phyloP scores from a whole-genome alignment of 306 rosid species.

The Abrus pulchellus region DNA sequence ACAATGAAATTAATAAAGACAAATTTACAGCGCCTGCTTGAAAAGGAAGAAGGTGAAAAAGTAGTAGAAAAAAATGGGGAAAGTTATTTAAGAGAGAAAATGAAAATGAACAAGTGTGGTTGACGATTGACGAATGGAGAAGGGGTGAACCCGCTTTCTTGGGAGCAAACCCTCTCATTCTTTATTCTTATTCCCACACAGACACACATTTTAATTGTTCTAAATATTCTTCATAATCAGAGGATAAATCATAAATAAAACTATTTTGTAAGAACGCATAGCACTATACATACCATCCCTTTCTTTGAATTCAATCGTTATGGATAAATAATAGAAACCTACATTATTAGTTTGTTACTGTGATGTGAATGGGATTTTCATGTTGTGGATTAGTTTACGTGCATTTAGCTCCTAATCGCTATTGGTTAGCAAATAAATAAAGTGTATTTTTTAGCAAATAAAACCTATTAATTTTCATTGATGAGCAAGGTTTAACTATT shows the following conservation, averaged over 20 bases:
- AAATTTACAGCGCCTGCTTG: not conserved
- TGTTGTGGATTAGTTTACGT: too few species aligned
- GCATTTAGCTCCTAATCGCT: not conserved
- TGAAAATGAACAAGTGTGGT: constrained; percentile 57
- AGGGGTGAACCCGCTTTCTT: constrained; percentile 40
- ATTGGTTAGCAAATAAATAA: not conserved
- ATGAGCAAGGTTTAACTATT: not conserved
- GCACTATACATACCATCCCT: too few species aligned
- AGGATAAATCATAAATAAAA: too few species aligned
- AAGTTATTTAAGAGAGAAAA: not conserved
- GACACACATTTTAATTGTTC: too few species aligned
- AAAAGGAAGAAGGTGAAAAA: not conserved
- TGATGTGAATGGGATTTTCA: too few species aligned
- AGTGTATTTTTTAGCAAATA: not conserved
- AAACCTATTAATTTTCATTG: not conserved
- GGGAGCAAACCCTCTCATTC: constrained; percentile 5
- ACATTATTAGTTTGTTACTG: too few species aligned
- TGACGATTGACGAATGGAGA: constrained; percentile 43
- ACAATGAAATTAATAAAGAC: not conserved
- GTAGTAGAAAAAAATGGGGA: constrained; percentile 2
- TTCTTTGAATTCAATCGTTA: too few species aligned
- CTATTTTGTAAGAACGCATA: too few species aligned
- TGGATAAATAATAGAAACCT: too few species aligned
- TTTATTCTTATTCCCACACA: not conserved
- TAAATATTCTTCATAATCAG: too few species aligned